Evolutionary conservation across 2,329 filamentous ascomycete genomes (phyloP).

Genomic region (Macrophomina phaseolina): DNA sequence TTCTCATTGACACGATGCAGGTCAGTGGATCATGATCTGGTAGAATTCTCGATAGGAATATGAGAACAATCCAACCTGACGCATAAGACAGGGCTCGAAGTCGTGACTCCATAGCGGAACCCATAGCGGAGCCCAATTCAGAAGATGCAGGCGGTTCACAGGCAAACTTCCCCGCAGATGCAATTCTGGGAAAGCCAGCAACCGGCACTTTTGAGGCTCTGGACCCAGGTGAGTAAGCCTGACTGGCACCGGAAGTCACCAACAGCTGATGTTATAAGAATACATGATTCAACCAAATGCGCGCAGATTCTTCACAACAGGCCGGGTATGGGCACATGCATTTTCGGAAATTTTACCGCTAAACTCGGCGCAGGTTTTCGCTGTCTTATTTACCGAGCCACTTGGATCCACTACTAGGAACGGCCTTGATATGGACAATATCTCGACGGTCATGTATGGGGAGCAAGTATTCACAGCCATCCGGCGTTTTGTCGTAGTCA

Average conservation of each 20-base stretch:
- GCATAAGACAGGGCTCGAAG: too few species aligned
- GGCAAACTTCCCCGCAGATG: background rate
- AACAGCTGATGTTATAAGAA: too few species aligned
- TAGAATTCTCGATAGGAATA: too few species aligned
- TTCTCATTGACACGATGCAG: background rate
- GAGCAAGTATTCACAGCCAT: slow-evolving; percentile 34
- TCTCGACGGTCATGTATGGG: slow-evolving; percentile 29
- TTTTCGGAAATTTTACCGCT: background rate
- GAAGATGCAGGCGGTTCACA: too few species aligned
- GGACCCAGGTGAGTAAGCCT: background rate
- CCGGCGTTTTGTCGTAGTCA: slow-evolving; percentile 37
- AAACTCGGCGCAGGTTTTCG: slow-evolving; percentile 8
- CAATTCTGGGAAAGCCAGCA: background rate
- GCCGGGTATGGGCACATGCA: background rate
- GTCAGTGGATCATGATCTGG: too few species aligned
- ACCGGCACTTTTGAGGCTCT: background rate
- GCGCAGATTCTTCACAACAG: slow-evolving; percentile 9
- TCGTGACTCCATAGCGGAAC: too few species aligned
- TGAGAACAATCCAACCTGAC: too few species aligned
- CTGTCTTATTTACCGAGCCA: slow-evolving; percentile 12
- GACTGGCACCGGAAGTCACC: too few species aligned
- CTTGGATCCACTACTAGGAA: background rate
- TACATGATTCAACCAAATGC: background rate
- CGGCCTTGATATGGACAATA: background rate
- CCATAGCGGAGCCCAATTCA: too few species aligned